These are phyloP conservation scores for Paramyrothecium sp. DNA, from an alignment of 2,329 filamentous ascomycete genomes.

Conservation along the genomic window DNA sequence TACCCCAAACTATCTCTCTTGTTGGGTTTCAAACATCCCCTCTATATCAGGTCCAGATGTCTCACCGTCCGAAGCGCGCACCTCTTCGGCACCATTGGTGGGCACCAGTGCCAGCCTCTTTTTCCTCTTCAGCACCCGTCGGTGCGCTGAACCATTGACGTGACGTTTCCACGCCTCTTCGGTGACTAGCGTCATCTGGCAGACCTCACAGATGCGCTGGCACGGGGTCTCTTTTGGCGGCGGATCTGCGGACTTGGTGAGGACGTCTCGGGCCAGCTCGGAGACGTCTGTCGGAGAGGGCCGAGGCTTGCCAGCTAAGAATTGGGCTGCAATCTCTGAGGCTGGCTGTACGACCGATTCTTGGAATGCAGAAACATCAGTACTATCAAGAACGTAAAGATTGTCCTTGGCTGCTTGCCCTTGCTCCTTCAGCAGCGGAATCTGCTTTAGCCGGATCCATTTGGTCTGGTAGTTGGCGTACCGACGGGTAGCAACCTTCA, in stretches of 20 bases:
- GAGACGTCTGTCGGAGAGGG: slow-evolving; percentile 51
- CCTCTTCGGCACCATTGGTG: slow-evolving; percentile 14
- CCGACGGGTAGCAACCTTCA: slow-evolving; percentile 79
- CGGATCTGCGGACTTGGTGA: slow-evolving; percentile 48
- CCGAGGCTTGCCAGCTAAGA: slow-evolving; percentile 57
- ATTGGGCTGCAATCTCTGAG: slow-evolving; percentile 56
- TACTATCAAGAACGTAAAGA: slow-evolving; percentile 81
- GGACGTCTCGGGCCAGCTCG: slow-evolving; percentile 45
- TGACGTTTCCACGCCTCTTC: slow-evolving; percentile 47
- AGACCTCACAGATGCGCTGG: slow-evolving; percentile 70
- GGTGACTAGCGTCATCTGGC: slow-evolving; percentile 61
- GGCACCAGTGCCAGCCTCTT: slow-evolving; percentile 35
- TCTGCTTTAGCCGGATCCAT: slow-evolving; percentile 84
- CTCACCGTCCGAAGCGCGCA: slow-evolving; percentile 7
- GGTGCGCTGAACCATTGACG: slow-evolving; percentile 33
- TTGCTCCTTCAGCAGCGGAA: slow-evolving; percentile 63
- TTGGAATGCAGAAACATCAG: slow-evolving; percentile 61
- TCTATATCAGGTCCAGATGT: slow-evolving; percentile 24
- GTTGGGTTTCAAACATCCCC: slow-evolving; percentile 18
- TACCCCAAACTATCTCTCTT: too few relatives aligned
- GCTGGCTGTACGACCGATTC: slow-evolving; percentile 66
- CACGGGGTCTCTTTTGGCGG: slow-evolving; percentile 51
- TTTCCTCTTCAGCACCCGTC: slow-evolving; percentile 29
- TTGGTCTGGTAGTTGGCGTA: slow-evolving; percentile 83
- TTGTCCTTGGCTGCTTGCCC: slow-evolving; percentile 48